Conservation (phyloP, 805 yeast genomes). For the Candida coleopterorum region DNA sequence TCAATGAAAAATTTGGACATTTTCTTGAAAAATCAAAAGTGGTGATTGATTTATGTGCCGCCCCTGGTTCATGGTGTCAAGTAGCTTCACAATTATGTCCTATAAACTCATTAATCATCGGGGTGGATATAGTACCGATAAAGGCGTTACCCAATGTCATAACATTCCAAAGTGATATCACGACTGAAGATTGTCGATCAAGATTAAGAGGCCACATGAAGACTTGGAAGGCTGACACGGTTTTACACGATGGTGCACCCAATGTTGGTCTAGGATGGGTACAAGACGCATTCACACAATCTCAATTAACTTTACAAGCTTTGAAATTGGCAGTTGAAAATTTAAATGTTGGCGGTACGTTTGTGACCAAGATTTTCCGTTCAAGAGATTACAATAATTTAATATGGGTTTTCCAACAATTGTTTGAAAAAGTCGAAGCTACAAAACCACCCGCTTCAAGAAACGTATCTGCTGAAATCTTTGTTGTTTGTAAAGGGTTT, state of each 20-base stretch:
- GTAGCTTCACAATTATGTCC: slow-evolving; percentile 95
- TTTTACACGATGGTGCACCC: slow-evolving; percentile 99
- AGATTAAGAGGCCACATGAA: slow-evolving; percentile 92
- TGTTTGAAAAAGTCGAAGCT: slow-evolving; percentile 95
- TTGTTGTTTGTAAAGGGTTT: slow-evolving; percentile 93
- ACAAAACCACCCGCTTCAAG: slow-evolving; percentile 99
- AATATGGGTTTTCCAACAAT: slow-evolving; percentile 95
- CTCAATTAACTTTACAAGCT: slow-evolving; percentile 92
- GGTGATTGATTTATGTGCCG: slow-evolving; percentile 96
- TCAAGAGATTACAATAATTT: slow-evolving; percentile 97
- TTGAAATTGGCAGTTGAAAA: slow-evolving; percentile 92
- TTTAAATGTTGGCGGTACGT: slow-evolving; percentile 85
- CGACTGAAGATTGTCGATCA: slow-evolving; percentile 96
- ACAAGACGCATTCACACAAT: slow-evolving; percentile 98
- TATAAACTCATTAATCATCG: slow-evolving; percentile 85
- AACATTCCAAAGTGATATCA: slow-evolving; percentile 93
- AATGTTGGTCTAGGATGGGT: slow-evolving; percentile 99
- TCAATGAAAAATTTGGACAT: slow-evolving; percentile 95
- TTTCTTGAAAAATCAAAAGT: slow-evolving; percentile 92
- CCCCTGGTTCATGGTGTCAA: slow-evolving; percentile 98
- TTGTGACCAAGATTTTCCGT: slow-evolving; percentile 94
- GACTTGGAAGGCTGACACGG: slow-evolving; percentile 98
- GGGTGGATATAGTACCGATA: slow-evolving; percentile 98
- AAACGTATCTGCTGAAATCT: slow-evolving; percentile 98
- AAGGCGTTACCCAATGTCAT: slow-evolving; percentile 93